Evolutionary conservation across 306 rosid genomes (phyloP), one percentile per base, ranked within the genome.

Genomic region (Cicer yamashitae): DNA sequence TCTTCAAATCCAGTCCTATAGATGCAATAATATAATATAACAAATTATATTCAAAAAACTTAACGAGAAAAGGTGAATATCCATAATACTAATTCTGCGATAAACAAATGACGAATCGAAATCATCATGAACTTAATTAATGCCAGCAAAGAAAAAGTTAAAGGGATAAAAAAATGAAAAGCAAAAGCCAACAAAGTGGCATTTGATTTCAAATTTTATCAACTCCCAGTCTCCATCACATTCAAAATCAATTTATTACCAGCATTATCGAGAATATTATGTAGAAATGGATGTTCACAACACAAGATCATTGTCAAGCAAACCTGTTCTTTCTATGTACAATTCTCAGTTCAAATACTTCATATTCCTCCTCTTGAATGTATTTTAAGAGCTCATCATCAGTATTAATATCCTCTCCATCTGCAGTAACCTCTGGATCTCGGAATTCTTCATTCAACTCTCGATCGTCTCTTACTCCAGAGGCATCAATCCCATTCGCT

Each of bases 1-100:
- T 86, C 99, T 88, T 96, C 99, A 79, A 96, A 96, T 74, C 99
- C 99, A 70, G 99, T 96, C 94, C 99, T 96, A 86, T 50, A 81
- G 62, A 81, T 52, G 79, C 81, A 81, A 82, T 41, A 87, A 86
- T 70, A 69, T 17, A 80, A 63, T 41, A 77, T 71, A 59, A 37
- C 54, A 75, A 72, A 70, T 87, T 47, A 88, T 46, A 62, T 67
- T 77, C 39, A 84, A 71, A 81, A 74, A 62, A 83, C 74, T 48
- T 11, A 48, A 38, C 43, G 13, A 56, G 6, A 17, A 43, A 51
- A 69, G 43, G 38, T 67, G 60, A 69, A 52, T 22, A 56, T 38
- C 61, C 57, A 67, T 14, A 17, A 73, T 50, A 17, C 34, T 62
- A 67, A 67, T 73, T 77, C 22, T 18, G 53, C 67, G 54, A 22